Evolutionary conservation across 176 grass and related monocot genomes (phyloP).

Genomic region (Oryza nivara): DNA sequence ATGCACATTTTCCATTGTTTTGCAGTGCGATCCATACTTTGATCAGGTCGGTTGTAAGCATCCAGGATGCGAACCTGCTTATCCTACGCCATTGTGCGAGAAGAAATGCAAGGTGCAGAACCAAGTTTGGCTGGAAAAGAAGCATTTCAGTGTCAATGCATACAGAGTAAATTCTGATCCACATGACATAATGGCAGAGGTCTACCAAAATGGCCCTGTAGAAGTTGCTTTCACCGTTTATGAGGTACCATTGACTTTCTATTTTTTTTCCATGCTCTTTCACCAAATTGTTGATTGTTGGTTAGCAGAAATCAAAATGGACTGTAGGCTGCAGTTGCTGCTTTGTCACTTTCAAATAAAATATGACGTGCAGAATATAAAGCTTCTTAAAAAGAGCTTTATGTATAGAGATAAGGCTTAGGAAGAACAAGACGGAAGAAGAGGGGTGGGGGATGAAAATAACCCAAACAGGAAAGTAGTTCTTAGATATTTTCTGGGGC

Average conservation of each 20-base stretch:
- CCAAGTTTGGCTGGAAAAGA: slow-evolving; percentile 72
- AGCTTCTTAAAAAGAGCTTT: neutral
- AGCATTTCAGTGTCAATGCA: slow-evolving; percentile 80
- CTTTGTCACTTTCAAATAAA: neutral
- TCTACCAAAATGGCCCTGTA: slow-evolving; percentile 81
- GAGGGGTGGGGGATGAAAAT: neutral
- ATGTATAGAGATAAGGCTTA: neutral
- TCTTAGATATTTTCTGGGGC: neutral
- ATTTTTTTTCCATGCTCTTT: neutral
- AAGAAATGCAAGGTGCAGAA: slow-evolving; percentile 90
- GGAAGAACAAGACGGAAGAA: neutral
- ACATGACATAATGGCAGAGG: slow-evolving; percentile 81
- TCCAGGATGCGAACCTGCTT: slow-evolving; percentile 85
- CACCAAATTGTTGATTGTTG: neutral
- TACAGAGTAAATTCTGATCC: slow-evolving; percentile 74
- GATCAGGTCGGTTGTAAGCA: too few relatives aligned
- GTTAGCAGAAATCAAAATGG: neutral
- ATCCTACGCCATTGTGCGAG: slow-evolving; percentile 70
- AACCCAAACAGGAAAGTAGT: neutral
- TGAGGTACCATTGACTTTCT: slow-evolving; percentile 52
- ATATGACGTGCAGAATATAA: neutral
- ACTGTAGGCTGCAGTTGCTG: neutral
- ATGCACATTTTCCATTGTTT: neutral
- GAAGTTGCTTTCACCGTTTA: slow-evolving; percentile 94
- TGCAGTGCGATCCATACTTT: slow-evolving; percentile 67